These are phyloP conservation scores for Yamadazyma blattariae DNA, from an alignment of 1,139 yeast species.

Conservation along the genomic window DNA sequence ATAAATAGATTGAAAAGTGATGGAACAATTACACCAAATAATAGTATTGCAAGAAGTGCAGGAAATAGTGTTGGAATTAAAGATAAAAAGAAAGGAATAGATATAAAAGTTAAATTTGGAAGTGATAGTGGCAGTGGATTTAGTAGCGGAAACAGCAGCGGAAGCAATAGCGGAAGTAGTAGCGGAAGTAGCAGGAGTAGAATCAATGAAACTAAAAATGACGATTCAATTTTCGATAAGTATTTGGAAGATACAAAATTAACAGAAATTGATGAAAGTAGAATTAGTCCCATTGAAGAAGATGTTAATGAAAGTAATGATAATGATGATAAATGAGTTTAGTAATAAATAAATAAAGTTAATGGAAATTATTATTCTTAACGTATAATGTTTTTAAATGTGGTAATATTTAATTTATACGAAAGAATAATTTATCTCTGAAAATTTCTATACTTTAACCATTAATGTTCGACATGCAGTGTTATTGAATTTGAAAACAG, in stretches of 20 bases:
- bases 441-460: no score
- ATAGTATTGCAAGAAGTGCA: background rate
- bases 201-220: background rate
- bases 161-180: background rate
- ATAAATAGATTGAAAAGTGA: background rate
- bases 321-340: no score
- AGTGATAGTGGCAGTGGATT: background rate
- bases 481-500: no score
- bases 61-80: background rate
- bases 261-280: slow-evolving; percentile 4
- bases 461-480: no score
- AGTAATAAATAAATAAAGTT: no score
- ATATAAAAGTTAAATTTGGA: background rate
- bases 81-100: background rate
- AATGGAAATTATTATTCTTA: no score
- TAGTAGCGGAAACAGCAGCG: background rate
- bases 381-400: no score
- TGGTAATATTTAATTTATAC: no score
- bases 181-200: background rate
- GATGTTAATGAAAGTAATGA: no score
- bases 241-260: slow-evolving; percentile 10
- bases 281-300: no score
- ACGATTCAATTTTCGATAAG: slow-evolving; percentile 7
- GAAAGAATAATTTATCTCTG: no score
- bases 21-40: background rate